phyloP scores from a whole-genome alignment of 192 early-diverging fungal genomes.

The Mortierella claussenii region DNA sequence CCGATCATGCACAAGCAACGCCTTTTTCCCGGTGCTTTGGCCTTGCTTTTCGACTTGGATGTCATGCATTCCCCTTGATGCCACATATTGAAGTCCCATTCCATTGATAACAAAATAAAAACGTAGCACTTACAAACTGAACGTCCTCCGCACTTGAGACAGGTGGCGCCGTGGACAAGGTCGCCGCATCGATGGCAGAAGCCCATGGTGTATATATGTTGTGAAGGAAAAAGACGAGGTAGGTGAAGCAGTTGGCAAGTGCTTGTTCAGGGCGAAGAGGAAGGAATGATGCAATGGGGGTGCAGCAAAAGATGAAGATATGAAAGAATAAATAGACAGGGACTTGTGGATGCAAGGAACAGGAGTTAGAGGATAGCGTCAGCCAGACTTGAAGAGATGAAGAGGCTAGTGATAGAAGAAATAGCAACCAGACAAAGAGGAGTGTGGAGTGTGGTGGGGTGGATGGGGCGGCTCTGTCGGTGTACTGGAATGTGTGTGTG shows the following conservation, averaged over 20 bases:
- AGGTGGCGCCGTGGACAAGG: constrained; percentile 55
- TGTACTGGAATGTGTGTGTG: background rate
- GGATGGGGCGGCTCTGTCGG: background rate
- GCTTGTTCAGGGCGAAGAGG: background rate
- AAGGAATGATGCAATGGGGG: no score
- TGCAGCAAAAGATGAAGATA: background rate
- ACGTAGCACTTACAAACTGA: constrained; percentile 54
- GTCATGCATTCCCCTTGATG: no score
- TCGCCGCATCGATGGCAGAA: constrained; percentile 66
- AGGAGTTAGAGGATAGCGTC: no score
- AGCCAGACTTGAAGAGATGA: no score
- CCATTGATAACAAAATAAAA: background rate
- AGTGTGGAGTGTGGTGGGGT: background rate
- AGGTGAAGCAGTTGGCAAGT: background rate
- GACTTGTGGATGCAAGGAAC: background rate
- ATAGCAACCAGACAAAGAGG: background rate
- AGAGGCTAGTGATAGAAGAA: no score
- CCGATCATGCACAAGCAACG: no score
- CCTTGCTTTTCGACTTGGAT: no score
- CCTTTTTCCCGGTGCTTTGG: no score
- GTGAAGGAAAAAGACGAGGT: background rate
- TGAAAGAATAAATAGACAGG: background rate
- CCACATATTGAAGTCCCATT: no score
- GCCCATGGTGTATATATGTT: constrained; percentile 49
- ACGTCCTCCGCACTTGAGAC: constrained; percentile 61